Evolutionary conservation across 2,329 filamentous ascomycete genomes (phyloP), one percentile per base, ranked within the genome.

Genomic region (Penicillium crustosum): DNA sequence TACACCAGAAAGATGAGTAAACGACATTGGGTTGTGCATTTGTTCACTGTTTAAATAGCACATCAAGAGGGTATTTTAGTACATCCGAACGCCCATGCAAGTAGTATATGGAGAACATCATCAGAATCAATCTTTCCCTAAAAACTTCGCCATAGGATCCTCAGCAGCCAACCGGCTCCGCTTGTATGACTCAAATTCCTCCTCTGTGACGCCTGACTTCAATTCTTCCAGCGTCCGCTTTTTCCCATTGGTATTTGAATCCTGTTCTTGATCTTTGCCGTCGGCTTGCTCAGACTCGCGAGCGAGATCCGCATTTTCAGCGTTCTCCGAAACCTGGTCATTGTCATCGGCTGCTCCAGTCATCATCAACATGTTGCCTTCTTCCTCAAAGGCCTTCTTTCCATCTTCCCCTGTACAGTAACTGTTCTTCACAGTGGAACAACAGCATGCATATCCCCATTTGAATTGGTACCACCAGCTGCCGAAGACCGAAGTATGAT

Each of bases 371-470:
- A 87, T 78, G 33, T 80, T 79, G 64, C 94, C 87, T 0, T 90
- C 87, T 56, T 90, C 88, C 66, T 93, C 88, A 75, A 90, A 92
- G 1, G 91, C 93, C 60, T 78, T 79, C 73, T 87, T 95, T 36
- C 94, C 94, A 58, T 90, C 90, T 60, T 94, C 91, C 27, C 94
- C 94, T 0, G 93, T 97, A 75, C 94, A 99, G 70, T 97, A 99
- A 69, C 92, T 96, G 76, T 99, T 97, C 78, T 96, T 97, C 61
- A 96, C 85, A 23, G 87, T 88, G 0, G 92, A 96, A 73, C 95
- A 92, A 79, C 94, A 99, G 75, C 94, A 99, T 23, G 90, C 85
- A 75, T 96, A 99, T 1, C 94, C 94, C 94, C 94, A 99, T 75
- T 89, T 85, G 78, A 97, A 97, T 70, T 91, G 87, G 53, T 87